A percentile compares a stretch with the other conserved stretches of the same genome.
These are phyloP conservation scores for Fusarium sp. DNA, from an alignment of 2,329 filamentous ascomycete species.

Conservation along the genomic window DNA sequence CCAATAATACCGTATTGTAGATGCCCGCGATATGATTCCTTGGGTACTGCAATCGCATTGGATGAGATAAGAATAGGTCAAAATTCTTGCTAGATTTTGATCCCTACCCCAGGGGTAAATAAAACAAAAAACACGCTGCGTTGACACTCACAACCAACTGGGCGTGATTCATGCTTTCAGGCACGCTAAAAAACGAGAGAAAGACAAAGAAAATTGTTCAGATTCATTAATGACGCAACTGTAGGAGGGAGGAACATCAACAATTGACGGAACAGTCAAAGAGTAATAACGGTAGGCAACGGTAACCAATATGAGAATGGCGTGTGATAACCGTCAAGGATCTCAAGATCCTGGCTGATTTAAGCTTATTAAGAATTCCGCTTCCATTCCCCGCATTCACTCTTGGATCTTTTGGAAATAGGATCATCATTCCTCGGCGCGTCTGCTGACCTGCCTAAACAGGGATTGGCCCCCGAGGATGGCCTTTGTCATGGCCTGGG, in stretches of 20 bases:
- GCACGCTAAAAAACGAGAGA: not conserved
- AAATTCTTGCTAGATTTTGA: too few relatives aligned
- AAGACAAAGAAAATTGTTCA: not conserved
- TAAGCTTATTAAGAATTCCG: not conserved
- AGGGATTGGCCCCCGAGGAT: not conserved
- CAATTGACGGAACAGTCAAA: not conserved
- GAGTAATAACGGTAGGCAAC: not conserved
- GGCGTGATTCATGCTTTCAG: not conserved
- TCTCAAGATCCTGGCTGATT: not conserved
- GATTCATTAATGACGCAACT: not conserved
- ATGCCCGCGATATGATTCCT: not conserved
- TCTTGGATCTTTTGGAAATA: not conserved
- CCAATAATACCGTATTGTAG: not conserved
- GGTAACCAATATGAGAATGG: not conserved
- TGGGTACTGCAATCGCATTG: not conserved
- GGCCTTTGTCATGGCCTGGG: not conserved
- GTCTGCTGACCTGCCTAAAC: slow-evolving; percentile 1
- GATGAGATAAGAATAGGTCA: not conserved
- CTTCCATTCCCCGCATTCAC: not conserved
- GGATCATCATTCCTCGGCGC: not conserved
- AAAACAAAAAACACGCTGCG: too few relatives aligned
- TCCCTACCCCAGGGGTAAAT: too few relatives aligned
- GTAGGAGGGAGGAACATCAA: not conserved
- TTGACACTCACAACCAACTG: not conserved
- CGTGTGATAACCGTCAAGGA: not conserved